Evolutionary conservation across 345 rosid species (phyloP), one percentile per base, ranked within the genome.

Genomic region (Gossypium longicalyx): DNA sequence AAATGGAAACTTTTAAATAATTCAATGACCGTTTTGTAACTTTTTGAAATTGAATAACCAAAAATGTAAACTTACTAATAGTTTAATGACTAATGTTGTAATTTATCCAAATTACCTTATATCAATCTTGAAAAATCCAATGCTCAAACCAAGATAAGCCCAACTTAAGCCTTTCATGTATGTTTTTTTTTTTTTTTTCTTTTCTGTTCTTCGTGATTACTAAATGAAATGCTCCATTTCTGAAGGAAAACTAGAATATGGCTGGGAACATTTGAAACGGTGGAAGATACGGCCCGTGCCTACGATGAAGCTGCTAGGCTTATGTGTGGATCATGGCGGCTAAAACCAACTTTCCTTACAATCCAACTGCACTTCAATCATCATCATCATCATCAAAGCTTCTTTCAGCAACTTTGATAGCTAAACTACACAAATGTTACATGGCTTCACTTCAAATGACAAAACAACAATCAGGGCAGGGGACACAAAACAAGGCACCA

Each of bases 251-350:
- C 96, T 0, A 88, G 98, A 74, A 92, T 94, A 67, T 94, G 98
- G 98, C 77, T 94, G 2, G 98, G 98, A 59, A 94, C 98, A 1
- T 94, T 94, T 51, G 98, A 94, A 76, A 92, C 96, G 2, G 98
- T 98, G 0, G 98, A 91, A 75, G 98, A 94, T 27, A 98, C 98
- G 0, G 97, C 98, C 0, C 79, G 91, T 41, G 98, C 98, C 5
- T 94, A 94, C 51, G 98, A 94, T 25, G 98, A 94, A 72, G 98
- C 98, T 2, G 98, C 98, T 4, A 85, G 98, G 85, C 90, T 94
- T 44, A 94, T 92, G 98, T 89, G 98, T 29, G 98, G 98, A 0
- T 91, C 95, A 2, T 85, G 95, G 41, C 7, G 72, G 94, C 98
- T 2, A 84, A 97, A 76, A 92, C 98, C 73, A 94, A 94, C 74